These are phyloP conservation scores for Croton laevigatus DNA, from an alignment of 441 rosid species.

Conservation along the genomic window DNA sequence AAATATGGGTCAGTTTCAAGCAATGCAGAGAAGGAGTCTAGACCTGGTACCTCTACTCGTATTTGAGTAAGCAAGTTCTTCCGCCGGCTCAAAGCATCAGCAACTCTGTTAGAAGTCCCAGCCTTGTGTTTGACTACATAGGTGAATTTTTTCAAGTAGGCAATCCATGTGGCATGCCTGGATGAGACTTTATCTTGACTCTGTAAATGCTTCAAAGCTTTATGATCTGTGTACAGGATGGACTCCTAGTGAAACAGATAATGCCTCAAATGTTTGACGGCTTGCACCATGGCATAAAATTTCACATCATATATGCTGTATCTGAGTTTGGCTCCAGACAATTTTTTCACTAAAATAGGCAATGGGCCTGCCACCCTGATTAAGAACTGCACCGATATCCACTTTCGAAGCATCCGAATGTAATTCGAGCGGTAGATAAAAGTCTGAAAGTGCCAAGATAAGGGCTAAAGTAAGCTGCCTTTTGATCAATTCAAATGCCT, in stretches of 20 bases:
- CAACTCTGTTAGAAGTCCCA: background rate
- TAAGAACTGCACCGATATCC: too few relatives aligned
- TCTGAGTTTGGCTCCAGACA: too few relatives aligned
- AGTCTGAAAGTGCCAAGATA: background rate
- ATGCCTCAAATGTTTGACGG: constrained; percentile 9
- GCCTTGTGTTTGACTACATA: background rate
- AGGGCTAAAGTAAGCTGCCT: background rate
- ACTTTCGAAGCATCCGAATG: too few relatives aligned
- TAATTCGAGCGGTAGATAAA: background rate
- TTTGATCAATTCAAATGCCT: background rate
- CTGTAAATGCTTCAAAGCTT: background rate
- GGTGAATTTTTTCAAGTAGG: too few relatives aligned
- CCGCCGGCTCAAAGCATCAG: background rate
- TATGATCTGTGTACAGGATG: background rate
- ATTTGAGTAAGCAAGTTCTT: too few relatives aligned
- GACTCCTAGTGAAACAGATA: constrained; percentile 6
- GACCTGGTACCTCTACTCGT: background rate
- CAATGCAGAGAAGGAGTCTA: too few relatives aligned
- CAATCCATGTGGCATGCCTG: too few relatives aligned
- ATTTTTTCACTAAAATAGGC: too few relatives aligned
- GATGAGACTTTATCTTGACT: background rate
- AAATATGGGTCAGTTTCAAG: constrained; percentile 7
- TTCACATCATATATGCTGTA: background rate
- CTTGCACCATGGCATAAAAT: constrained; percentile 7
- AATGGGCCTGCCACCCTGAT: too few relatives aligned